Conservation (phyloP, 2,329 filamentous ascomycete species). For the Shiraia sp. region DNA sequence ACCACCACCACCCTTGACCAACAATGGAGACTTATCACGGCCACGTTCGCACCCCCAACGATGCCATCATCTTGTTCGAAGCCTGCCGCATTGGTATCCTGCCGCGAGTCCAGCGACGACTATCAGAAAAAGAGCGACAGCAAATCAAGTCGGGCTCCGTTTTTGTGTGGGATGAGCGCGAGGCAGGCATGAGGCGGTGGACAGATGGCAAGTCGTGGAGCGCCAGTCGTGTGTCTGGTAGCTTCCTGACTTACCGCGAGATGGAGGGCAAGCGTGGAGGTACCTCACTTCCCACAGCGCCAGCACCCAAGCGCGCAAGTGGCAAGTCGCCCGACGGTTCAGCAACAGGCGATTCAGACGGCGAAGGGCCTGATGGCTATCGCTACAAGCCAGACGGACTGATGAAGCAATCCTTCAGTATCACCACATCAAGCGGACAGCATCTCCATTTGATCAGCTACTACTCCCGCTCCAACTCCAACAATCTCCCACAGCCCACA, state of each 20-base stretch:
- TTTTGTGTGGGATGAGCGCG: constrained; percentile 99
- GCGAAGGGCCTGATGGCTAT: constrained; percentile 58
- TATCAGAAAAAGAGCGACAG: constrained; percentile 96
- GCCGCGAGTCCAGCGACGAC: constrained; percentile 85
- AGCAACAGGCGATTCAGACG: constrained; percentile 80
- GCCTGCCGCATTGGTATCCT: constrained; percentile 88
- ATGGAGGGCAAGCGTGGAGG: constrained; percentile 98
- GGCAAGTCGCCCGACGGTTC: constrained; percentile 81
- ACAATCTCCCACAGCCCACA: constrained; percentile 78
- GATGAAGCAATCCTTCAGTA: constrained; percentile 99
- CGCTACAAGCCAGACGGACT: constrained; percentile 81
- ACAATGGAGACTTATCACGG: constrained; percentile 99
- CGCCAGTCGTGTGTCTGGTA: constrained; percentile 93
- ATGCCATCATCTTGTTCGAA: constrained; percentile 98
- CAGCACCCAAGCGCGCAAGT: constrained; percentile 48
- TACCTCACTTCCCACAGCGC: constrained; percentile 59
- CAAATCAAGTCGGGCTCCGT: constrained; percentile 96
- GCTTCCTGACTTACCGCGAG: constrained; percentile 95
- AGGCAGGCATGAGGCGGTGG: constrained; percentile 98
- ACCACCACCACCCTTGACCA: too few species aligned
- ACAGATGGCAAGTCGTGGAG: constrained; percentile 99
- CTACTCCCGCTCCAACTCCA: constrained; percentile 79
- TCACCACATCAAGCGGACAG: constrained; percentile 86
- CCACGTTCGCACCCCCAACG: constrained; percentile 89
- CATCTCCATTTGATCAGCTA: constrained; percentile 98